These are phyloP conservation scores for Daldinia decipiens DNA, from an alignment of 495 filamentous ascomycete genomes.

Conservation along the genomic window DNA sequence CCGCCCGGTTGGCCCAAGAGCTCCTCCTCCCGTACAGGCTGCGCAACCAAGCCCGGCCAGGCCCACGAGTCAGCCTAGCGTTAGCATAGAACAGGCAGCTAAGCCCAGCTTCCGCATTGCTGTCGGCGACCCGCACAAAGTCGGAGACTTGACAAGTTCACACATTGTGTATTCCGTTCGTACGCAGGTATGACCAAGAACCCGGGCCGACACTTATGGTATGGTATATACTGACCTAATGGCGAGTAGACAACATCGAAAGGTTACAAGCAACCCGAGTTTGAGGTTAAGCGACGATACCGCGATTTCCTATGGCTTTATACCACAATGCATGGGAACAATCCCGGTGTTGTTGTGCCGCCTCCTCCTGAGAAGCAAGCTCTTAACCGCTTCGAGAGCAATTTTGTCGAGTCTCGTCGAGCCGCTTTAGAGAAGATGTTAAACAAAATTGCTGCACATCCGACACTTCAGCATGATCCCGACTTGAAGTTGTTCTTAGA, in stretches of 20 bases:
- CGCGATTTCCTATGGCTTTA: constrained; percentile 98
- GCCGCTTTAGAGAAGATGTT: constrained; percentile 95
- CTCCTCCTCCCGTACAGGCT: constrained; percentile 79
- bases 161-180: constrained; percentile 97
- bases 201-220: not conserved
- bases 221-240: constrained; percentile 8
- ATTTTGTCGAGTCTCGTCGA: constrained; percentile 92
- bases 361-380: constrained; percentile 98
- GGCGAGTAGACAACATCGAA: constrained; percentile 84
- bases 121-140: constrained; percentile 97
- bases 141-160: constrained; percentile 94
- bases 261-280: constrained; percentile 89
- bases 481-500: constrained; percentile 97
- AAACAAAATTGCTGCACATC: constrained; percentile 91
- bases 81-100: constrained; percentile 88
- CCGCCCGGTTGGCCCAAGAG: constrained; percentile 62
- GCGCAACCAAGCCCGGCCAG: constrained; percentile 63
- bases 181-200: constrained; percentile 74
- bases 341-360: constrained; percentile 93
- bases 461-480: constrained; percentile 89
- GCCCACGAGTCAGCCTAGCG: constrained; percentile 77
- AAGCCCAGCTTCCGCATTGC: constrained; percentile 91
- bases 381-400: constrained; percentile 93
- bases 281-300: constrained; percentile 90
- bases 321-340: constrained; percentile 89